A percentile compares a stretch with the other conserved stretches of the same genome.
Evolutionary conservation across 345 rosid genomes (phyloP).

Genomic region (Populus deltoides): DNA sequence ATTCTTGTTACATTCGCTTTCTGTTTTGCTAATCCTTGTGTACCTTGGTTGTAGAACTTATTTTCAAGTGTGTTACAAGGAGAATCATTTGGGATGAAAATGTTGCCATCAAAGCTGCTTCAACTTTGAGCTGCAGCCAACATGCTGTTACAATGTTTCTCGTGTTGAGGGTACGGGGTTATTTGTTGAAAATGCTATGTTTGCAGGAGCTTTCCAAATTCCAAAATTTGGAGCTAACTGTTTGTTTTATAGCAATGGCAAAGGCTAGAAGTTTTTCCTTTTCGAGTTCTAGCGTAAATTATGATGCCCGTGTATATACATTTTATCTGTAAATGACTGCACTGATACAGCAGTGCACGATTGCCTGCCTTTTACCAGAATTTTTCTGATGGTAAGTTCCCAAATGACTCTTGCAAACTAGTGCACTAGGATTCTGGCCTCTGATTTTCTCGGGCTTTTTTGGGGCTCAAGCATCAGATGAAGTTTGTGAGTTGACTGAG

Average conservation of each 20-base stretch:
- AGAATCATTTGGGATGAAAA: constrained; percentile 6
- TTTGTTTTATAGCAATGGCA: constrained; percentile 1
- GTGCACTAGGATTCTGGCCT: background rate
- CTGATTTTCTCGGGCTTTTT: background rate
- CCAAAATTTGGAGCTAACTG: constrained; percentile 10
- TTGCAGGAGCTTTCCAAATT: constrained; percentile 3
- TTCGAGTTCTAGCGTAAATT: constrained; percentile 2
- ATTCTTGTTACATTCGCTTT: background rate
- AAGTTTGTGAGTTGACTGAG: background rate
- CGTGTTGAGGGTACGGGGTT: background rate
- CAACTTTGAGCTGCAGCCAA: background rate
- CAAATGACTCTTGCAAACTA: background rate
- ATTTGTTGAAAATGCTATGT: background rate
- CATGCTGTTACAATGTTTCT: background rate
- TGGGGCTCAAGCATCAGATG: background rate
- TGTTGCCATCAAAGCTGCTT: constrained; percentile 14
- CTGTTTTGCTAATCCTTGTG: background rate
- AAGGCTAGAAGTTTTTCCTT: background rate
- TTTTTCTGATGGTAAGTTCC: background rate
- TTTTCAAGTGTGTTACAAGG: constrained; percentile 13
- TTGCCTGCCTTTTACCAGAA: background rate
- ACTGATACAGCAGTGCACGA: background rate
- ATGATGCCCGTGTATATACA: constrained; percentile 13
- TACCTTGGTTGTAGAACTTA: constrained; percentile 24
- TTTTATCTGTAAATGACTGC: constrained; percentile 15